Conservation (phyloP, 2,329 filamentous ascomycete genomes). For the Aschersonia sp. region DNA sequence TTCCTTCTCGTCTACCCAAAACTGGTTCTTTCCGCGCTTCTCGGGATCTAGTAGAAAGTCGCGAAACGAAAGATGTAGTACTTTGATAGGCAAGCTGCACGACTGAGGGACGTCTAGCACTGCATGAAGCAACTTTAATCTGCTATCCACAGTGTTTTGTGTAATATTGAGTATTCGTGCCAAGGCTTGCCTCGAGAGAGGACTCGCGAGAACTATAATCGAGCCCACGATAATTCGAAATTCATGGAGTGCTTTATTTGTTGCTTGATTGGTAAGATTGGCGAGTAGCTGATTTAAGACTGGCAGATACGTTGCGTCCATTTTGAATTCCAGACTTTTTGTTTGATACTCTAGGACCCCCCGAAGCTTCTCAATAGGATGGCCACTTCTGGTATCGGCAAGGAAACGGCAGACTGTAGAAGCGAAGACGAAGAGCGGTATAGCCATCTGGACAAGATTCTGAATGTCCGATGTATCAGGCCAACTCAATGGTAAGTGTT, state of each 20-base stretch:
- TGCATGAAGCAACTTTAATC: background rate
- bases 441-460: slow-evolving; percentile 7
- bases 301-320: background rate
- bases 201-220: background rate
- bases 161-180: background rate
- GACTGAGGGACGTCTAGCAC: background rate
- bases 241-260: too few relatives aligned
- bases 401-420: background rate
- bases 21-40: background rate
- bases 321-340: background rate
- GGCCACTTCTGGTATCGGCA: background rate
- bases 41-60: slow-evolving; percentile 1
- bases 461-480: background rate
- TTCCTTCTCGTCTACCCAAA: background rate
- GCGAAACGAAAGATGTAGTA: background rate
- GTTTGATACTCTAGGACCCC: background rate
- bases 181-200: background rate
- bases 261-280: background rate
- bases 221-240: background rate
- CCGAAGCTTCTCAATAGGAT: background rate
- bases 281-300: background rate
- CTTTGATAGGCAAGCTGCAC: background rate
- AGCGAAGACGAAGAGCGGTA: background rate
- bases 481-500: background rate
- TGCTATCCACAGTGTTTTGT: background rate